Percentiles rank a stretch among this genome's conserved stretches.
Conservation (phyloP, 495 filamentous ascomycete species). For the Hypoxylon lienhwacheense region DNA sequence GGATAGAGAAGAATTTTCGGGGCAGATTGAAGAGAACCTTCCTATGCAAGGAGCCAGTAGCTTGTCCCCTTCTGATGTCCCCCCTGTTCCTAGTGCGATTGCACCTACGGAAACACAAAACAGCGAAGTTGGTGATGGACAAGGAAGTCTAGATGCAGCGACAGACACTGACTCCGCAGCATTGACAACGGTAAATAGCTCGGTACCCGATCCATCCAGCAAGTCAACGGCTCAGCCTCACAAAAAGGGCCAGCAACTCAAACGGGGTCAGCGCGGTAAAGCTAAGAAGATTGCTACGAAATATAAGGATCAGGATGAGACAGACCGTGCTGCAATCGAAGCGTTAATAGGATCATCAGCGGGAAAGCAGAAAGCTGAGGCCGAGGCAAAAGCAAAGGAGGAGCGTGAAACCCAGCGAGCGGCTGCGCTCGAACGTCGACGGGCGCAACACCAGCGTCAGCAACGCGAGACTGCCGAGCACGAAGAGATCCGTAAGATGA, state of each 20-base stretch:
- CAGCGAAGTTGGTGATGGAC: slow-evolving; percentile 23
- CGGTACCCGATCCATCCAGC: slow-evolving; percentile 25
- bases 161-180: slow-evolving; percentile 28
- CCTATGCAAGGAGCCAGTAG: slow-evolving; percentile 37
- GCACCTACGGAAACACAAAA: slow-evolving; percentile 11
- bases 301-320: slow-evolving; percentile 93
- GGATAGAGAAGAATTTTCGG: slow-evolving; percentile 30
- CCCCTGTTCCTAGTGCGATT: not conserved
- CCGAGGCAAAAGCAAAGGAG: slow-evolving; percentile 54
- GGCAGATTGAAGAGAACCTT: slow-evolving; percentile 17
- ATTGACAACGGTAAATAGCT: slow-evolving; percentile 15
- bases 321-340: slow-evolving; percentile 82
- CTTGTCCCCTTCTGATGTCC: slow-evolving; percentile 38
- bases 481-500: slow-evolving; percentile 63
- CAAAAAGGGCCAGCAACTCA: slow-evolving; percentile 46
- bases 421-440: slow-evolving; percentile 68
- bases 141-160: slow-evolving; percentile 15
- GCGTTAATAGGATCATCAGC: slow-evolving; percentile 75
- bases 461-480: slow-evolving; percentile 63
- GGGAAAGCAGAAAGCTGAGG: slow-evolving; percentile 54
- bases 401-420: slow-evolving; percentile 61
- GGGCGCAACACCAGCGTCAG: slow-evolving; percentile 74
- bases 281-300: slow-evolving; percentile 85
- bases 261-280: slow-evolving; percentile 82
- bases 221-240: slow-evolving; percentile 34